A percentile compares a stretch with the other conserved stretches of the same genome.
These are phyloP conservation scores for Papilionanthe hybrid DNA, from an alignment of 116 monocot genomes.

Conservation along the genomic window DNA sequence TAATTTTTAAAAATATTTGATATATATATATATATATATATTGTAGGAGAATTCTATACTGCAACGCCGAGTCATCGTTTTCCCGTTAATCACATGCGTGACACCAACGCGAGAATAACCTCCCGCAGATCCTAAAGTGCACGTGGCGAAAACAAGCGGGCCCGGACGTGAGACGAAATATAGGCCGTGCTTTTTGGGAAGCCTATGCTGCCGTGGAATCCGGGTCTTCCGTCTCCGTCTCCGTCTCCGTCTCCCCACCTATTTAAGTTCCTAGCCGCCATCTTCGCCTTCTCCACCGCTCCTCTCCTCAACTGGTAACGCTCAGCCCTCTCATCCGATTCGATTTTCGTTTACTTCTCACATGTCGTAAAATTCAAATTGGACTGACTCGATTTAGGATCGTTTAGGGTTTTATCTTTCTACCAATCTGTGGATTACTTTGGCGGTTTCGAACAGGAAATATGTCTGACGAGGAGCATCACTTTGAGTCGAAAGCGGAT, in stretches of 20 bases:
- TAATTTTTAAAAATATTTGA: rapidly evolving
- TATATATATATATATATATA: no score
- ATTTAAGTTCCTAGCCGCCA: background rate
- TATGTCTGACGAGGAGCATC: conserved; percentile 85
- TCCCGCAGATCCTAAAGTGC: background rate
- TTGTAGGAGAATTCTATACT: background rate
- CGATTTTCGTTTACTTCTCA: background rate
- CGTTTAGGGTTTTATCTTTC: background rate
- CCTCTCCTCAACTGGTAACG: background rate
- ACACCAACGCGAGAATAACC: background rate
- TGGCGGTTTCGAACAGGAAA: background rate
- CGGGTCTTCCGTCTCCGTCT: background rate
- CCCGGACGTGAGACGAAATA: background rate
- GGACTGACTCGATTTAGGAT: background rate
- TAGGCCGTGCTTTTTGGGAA: background rate
- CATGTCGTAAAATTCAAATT: background rate
- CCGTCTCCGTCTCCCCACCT: background rate
- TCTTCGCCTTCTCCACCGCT: conserved; percentile 1
- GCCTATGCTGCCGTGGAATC: background rate
- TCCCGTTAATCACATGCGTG: background rate
- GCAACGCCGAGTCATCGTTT: background rate
- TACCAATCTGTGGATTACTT: background rate
- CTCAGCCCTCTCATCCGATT: background rate
- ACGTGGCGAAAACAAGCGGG: background rate
- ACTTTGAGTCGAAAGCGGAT: conserved; percentile 75